These are phyloP conservation scores for Tuber borchii DNA, from an alignment of 495 filamentous ascomycete species.

Conservation along the genomic window DNA sequence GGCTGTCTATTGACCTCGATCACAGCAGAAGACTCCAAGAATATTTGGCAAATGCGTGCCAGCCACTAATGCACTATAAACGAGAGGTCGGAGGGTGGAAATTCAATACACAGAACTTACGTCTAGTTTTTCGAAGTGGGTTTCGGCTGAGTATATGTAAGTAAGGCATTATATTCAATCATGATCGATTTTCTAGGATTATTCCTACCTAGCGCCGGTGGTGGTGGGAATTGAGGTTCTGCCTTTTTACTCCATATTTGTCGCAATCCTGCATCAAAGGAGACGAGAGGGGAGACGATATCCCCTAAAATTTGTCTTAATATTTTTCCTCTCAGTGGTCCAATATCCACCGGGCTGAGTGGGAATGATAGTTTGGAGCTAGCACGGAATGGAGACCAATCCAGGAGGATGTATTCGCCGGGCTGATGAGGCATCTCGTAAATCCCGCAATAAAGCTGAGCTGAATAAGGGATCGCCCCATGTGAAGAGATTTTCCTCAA, in stretches of 20 bases:
- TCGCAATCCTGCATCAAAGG: background rate
- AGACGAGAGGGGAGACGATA: conserved; percentile 9
- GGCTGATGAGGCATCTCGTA: conserved; percentile 1
- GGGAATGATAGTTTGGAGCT: background rate
- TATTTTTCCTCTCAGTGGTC: background rate
- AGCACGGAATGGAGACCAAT: background rate
- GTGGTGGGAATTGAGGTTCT: background rate
- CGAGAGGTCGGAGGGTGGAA: background rate
- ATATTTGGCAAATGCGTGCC: background rate
- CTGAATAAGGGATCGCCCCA: conserved; percentile 1
- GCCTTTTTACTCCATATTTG: background rate
- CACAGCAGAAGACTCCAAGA: background rate
- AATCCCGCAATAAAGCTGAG: conserved; percentile 15
- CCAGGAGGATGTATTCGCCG: conserved; percentile 6
- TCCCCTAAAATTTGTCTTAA: background rate
- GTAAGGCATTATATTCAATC: background rate
- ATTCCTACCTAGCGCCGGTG: background rate
- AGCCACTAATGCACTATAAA: background rate
- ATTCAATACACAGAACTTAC: background rate
- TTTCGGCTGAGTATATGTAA: background rate
- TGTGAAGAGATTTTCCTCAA: background rate
- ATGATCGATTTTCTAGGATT: background rate
- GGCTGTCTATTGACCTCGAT: background rate
- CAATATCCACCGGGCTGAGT: background rate
- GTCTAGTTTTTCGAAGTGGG: background rate